These are phyloP conservation scores for Phialophora chinensis DNA, from an alignment of 2,329 filamentous ascomycete genomes.

Conservation along the genomic window DNA sequence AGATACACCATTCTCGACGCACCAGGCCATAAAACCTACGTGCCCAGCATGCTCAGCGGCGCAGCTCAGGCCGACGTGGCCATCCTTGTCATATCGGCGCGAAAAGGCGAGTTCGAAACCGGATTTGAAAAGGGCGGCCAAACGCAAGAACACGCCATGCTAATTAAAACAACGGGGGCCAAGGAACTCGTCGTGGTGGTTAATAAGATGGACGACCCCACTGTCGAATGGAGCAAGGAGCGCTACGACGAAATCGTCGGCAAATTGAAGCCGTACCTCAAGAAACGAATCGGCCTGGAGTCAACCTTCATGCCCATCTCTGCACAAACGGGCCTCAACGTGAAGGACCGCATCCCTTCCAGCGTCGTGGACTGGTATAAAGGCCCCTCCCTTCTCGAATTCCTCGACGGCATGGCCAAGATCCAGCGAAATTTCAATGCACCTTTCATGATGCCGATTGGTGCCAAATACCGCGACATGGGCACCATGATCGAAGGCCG, in stretches of 20 bases:
- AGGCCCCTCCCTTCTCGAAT: slow-evolving; percentile 90
- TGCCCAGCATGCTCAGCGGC: slow-evolving; percentile 97
- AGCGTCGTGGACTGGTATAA: slow-evolving; percentile 81
- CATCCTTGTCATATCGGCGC: slow-evolving; percentile 91
- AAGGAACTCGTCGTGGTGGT: slow-evolving; percentile 94
- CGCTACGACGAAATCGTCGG: slow-evolving; percentile 91
- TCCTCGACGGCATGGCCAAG: slow-evolving; percentile 89
- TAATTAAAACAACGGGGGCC: slow-evolving; percentile 97
- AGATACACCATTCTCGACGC: slow-evolving; percentile 96
- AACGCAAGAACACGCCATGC: slow-evolving; percentile 94
- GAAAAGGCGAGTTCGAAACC: slow-evolving; percentile 98
- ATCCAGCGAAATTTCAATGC: slow-evolving; percentile 96
- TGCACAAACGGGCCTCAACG: slow-evolving; percentile 81
- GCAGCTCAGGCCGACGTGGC: slow-evolving; percentile 93
- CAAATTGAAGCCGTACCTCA: slow-evolving; percentile 86
- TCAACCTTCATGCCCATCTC: slow-evolving; percentile 96
- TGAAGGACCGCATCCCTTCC: slow-evolving; percentile 85
- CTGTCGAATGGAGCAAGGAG: slow-evolving; percentile 92
- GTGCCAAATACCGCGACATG: slow-evolving; percentile 95
- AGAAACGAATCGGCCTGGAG: slow-evolving; percentile 71
- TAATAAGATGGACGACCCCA: slow-evolving; percentile 99
- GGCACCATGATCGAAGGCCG: slow-evolving; percentile 98
- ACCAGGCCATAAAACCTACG: slow-evolving; percentile 96
- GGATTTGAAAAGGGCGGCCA: slow-evolving; percentile 95
- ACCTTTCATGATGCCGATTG: slow-evolving; percentile 98